A percentile compares a stretch with the other conserved stretches of the same genome.
These are phyloP conservation scores for Morella rubra DNA, from an alignment of 306 rosid species.

Conservation along the genomic window DNA sequence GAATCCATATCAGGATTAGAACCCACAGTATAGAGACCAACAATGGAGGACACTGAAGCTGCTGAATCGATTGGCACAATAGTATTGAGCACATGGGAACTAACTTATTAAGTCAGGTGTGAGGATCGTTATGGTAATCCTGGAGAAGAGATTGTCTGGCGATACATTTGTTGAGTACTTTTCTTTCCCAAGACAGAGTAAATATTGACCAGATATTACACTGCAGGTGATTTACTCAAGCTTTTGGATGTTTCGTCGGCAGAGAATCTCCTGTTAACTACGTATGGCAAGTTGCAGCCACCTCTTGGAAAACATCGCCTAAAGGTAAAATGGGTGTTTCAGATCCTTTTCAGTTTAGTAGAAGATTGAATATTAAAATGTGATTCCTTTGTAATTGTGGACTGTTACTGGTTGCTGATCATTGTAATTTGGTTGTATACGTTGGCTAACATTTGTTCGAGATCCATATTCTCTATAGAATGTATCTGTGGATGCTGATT, in stretches of 20 bases:
- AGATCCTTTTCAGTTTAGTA: not conserved
- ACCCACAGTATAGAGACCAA: not conserved
- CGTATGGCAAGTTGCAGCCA: constrained; percentile 93
- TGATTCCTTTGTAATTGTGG: not conserved
- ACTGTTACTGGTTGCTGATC: not conserved
- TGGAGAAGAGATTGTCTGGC: not conserved
- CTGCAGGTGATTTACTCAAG: constrained; percentile 84
- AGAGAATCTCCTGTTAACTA: constrained; percentile 67
- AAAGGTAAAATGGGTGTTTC: constrained; percentile 55
- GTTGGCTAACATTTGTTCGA: not conserved
- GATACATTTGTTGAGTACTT: too few species aligned
- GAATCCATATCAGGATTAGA: not conserved
- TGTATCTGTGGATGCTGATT: constrained; percentile 15
- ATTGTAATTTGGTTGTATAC: not conserved
- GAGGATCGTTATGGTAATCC: not conserved
- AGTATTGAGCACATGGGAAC: not conserved
- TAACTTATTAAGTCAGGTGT: not conserved
- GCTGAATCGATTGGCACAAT: not conserved
- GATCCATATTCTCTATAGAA: not conserved
- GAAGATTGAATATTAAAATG: constrained; percentile 11
- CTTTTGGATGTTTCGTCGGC: constrained; percentile 76
- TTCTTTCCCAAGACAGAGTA: not conserved
- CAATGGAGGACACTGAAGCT: not conserved
- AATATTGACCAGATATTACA: constrained; percentile 20
- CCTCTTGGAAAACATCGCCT: constrained; percentile 97